These are phyloP conservation scores for Kazachstania psychrophila DNA, from an alignment of 805 yeast species.

Conservation along the genomic window DNA sequence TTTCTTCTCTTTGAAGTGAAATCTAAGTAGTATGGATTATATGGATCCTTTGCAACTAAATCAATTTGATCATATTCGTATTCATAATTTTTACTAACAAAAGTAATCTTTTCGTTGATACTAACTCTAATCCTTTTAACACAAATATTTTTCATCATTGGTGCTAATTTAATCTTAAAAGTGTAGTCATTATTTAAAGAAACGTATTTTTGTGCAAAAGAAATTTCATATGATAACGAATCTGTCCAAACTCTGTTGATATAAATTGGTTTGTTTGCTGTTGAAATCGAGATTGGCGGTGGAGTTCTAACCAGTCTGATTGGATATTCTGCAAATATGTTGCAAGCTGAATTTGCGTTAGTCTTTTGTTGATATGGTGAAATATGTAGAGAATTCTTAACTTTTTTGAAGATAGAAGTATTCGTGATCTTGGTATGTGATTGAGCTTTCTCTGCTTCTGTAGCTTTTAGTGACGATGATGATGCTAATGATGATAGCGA, in stretches of 20 bases:
- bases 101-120: slow-evolving; percentile 57
- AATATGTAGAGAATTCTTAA: slow-evolving; percentile 20
- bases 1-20: slow-evolving; percentile 27
- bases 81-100: slow-evolving; percentile 47
- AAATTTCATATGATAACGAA: slow-evolving; percentile 57
- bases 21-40: slow-evolving; percentile 30
- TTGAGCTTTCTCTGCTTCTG: slow-evolving; percentile 10
- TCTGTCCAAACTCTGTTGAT: slow-evolving; percentile 73
- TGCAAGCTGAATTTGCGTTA: not conserved
- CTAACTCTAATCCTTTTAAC: slow-evolving; percentile 59
- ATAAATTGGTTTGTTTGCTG: slow-evolving; percentile 61
- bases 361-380: slow-evolving; percentile 4
- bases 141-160: slow-evolving; percentile 52
- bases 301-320: slow-evolving; percentile 35
- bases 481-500: slow-evolving; percentile 1
- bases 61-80: slow-evolving; percentile 48
- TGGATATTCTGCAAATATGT: slow-evolving; percentile 26
- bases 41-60: slow-evolving; percentile 28
- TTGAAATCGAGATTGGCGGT: slow-evolving; percentile 32
- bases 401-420: slow-evolving; percentile 18
- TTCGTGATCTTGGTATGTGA: slow-evolving; percentile 7
- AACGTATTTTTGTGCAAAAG: slow-evolving; percentile 63
- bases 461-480: slow-evolving; percentile 1
- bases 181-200: slow-evolving; percentile 52
- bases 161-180: slow-evolving; percentile 56